Conservation (phyloP, 768 basidiomycete species). For the Russula sp. region DNA sequence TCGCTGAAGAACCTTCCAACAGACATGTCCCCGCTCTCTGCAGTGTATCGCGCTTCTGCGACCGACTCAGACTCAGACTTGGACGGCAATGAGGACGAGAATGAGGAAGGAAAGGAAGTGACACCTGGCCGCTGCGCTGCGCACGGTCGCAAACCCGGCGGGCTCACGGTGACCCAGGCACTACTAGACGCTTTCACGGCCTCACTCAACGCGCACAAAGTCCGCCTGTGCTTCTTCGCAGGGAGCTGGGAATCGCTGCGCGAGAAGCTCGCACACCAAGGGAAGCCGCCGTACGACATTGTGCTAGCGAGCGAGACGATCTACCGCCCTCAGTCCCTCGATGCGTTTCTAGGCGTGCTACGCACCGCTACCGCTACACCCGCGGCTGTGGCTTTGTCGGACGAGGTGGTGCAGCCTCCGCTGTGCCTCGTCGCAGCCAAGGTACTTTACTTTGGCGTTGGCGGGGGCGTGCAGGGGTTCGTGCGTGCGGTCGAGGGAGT, state of each 20-base stretch:
- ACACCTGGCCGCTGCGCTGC: background rate
- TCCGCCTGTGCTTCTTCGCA: constrained; percentile 71
- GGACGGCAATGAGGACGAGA: constrained; percentile 28
- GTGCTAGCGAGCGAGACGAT: constrained; percentile 93
- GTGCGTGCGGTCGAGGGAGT: constrained; percentile 48
- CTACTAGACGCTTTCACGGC: constrained; percentile 62
- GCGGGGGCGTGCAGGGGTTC: constrained; percentile 81
- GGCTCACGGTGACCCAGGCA: constrained; percentile 62
- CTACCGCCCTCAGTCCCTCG: constrained; percentile 66
- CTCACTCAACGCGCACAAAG: constrained; percentile 51
- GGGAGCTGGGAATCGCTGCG: constrained; percentile 72
- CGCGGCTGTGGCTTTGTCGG: background rate
- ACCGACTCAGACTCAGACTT: constrained; percentile 34
- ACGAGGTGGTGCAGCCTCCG: constrained; percentile 7
- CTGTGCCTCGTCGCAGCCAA: constrained; percentile 85
- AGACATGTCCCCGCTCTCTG: constrained; percentile 65
- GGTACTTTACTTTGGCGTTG: constrained; percentile 92
- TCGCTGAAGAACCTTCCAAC: constrained; percentile 5
- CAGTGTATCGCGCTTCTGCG: constrained; percentile 42
- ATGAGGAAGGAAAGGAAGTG: background rate
- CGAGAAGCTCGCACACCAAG: background rate
- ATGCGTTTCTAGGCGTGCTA: constrained; percentile 56
- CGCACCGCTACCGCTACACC: constrained; percentile 27
- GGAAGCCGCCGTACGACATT: constrained; percentile 53
- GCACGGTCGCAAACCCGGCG: constrained; percentile 41